Base-by-base conservation (phyloP, 2,329 filamentous ascomycete species). In the Passalora sequoiae region DNA sequence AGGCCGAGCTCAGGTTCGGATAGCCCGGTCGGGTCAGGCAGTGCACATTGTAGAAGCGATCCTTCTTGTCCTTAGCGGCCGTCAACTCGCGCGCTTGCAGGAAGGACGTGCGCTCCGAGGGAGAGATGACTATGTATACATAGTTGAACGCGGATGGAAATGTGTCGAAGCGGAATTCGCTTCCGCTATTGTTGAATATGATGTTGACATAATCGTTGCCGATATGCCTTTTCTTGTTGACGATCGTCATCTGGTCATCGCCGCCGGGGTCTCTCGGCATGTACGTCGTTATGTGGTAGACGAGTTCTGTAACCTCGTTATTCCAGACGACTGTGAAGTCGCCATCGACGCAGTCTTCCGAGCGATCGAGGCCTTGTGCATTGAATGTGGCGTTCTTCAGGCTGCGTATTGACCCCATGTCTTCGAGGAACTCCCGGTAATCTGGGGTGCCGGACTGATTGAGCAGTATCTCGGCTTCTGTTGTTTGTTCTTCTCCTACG, bases 141-240 rank as follows among this genome's bases (percentile, higher is more conserved):
- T 86, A 95, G 62, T 96, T 97, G 73, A 98, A 95, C 44, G 91
- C 85, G 0, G 89, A 94, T 0, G 88, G 88, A 57, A 98, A 94
- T 15, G 87, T 95, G 62, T 95, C 80, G 62, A 95, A 94, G 41
- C 78, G 77, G 69, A 95, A 97, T 0, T 86, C 84, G 31, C 39
- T 31, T n/a, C 92, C 91, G 2, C 89, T 96, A 59, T 94, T 88
- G 64, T 98, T 98, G 75, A 94, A 98, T 45, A 98, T 84, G 56
- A 98, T 94, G 62, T 95, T 97, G 61, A 98, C 92, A 64, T 87
- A 94, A 65, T 97, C 92, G 61, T 98, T 98, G 45, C 92, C 92
- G 48, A 97, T 92, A 60, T 97, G 94, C 2, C 82, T 77, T 67
- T 98, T 98, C 71, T 98, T 98, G 63, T 80, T 76, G 29, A 51